Base-by-base conservation (phyloP, 2,329 filamentous ascomycete genomes). In the Chaetomiaceae sp. region DNA sequence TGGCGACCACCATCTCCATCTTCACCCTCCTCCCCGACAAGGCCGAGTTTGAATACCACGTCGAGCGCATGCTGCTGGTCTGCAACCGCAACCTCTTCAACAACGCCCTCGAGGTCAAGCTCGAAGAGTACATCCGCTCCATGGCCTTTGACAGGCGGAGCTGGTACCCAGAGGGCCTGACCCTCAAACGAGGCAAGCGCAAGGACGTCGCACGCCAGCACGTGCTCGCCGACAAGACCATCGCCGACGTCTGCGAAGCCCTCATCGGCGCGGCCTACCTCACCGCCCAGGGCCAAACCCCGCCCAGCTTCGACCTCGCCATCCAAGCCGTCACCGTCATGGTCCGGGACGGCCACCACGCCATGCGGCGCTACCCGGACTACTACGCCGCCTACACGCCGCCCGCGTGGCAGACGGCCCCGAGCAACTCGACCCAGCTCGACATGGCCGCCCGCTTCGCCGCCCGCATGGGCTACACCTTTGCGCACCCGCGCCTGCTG, bases 241-340 rank as follows among this genome's bases (percentile, higher is more conserved):
- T 96, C 63, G 92, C 94, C 3, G 94, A 97, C 68, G 90, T 97
- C 0, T 96, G 89, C 56, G 94, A 97, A 67, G 92, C 94, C 0
- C 72, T 96, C 52, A 97, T 99, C 43, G 94, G 92, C 5, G 94
- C 92, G 2, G 86, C 91, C 0, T 84, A 86, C 47, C 69, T 87
- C 34, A 78, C 75, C 0, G 70, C 69, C 3, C 64, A 68, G 33
- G 62, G 72, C 5, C 64, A 16, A 5, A 14, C 27, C 33, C n/a
- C 32, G 7, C 21, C 64, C 18, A 66, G 71, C 53, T 78, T 84
- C 62, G 78, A 85, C 63, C 66, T 80, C 65, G 82, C 82, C 0
- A 77, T 85, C 18, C 73, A 74, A 57, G 79, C 81, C 1, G 87
- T 90, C 20, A 86, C 83, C 0, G 77, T 75, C 44, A 75, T 96